Conservation (phyloP, 306 rosid genomes). For the Citrullus colocynthis region DNA sequence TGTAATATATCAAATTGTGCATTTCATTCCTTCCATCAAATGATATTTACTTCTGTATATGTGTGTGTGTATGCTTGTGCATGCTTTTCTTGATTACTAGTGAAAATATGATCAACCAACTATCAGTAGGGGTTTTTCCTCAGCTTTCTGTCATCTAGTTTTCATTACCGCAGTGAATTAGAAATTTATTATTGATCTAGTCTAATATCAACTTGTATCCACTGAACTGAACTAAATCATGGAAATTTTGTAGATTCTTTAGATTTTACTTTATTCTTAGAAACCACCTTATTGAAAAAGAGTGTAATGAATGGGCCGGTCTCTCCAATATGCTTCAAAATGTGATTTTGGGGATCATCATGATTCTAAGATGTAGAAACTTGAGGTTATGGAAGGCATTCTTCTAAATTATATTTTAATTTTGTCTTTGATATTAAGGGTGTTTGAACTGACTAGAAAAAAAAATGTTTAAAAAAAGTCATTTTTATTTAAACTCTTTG, state of each 20-base stretch:
- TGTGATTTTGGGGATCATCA: background rate
- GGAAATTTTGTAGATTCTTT: background rate
- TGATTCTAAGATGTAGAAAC: background rate
- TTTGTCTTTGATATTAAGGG: background rate
- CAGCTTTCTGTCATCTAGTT: background rate
- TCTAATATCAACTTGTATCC: background rate
- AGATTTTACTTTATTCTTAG: background rate
- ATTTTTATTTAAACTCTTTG: too few relatives aligned
- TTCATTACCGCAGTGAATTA: background rate
- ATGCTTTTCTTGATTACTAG: background rate
- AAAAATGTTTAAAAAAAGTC: too few relatives aligned
- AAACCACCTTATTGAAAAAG: background rate
- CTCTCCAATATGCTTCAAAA: background rate
- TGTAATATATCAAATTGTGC: background rate
- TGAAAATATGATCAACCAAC: background rate
- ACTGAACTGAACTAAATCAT: background rate
- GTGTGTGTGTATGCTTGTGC: background rate
- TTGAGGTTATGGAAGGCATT: background rate
- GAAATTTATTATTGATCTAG: background rate
- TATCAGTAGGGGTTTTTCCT: background rate
- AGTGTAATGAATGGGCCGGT: background rate
- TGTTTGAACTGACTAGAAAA: too few relatives aligned
- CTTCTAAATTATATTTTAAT: background rate
- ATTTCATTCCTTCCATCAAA: background rate
- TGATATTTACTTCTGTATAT: background rate